Percentiles rank a stretch among this genome's conserved stretches.
phyloP scores from a whole-genome alignment of 2,329 filamentous ascomycete species.

The Parastagonospora avenae region DNA sequence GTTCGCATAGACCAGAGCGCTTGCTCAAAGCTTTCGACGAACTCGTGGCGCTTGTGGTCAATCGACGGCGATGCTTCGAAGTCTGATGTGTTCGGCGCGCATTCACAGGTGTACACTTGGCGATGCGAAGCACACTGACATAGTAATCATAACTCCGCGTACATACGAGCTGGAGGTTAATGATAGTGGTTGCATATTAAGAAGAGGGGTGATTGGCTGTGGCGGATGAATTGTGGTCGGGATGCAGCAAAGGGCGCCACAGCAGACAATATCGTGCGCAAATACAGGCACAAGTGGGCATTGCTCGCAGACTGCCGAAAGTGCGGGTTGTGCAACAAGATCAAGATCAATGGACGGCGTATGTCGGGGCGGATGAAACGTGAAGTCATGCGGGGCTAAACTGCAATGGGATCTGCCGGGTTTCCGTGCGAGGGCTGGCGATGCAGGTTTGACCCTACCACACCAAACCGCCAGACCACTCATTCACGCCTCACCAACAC shows the following conservation, averaged over 20 bases:
- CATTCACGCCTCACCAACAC: constrained; percentile 17
- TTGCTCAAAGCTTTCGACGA: not conserved
- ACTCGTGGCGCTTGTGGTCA: too few species aligned
- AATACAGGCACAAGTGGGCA: constrained; percentile 8
- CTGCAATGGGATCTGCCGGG: constrained; percentile 21
- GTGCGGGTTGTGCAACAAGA: constrained; percentile 5
- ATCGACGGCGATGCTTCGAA: not conserved
- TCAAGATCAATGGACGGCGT: not conserved
- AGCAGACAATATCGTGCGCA: not conserved
- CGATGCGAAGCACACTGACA: not conserved
- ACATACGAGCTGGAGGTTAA: constrained; percentile 4
- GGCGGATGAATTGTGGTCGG: constrained; percentile 22
- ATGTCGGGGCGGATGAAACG: constrained; percentile 25
- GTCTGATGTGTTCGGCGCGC: too few species aligned
- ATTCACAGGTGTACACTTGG: not conserved
- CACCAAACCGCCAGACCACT: too few species aligned
- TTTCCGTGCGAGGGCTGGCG: constrained; percentile 3
- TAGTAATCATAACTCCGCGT: not conserved
- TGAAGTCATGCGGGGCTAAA: constrained; percentile 7
- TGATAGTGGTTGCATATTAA: constrained; percentile 30
- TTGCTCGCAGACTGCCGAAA: constrained; percentile 6
- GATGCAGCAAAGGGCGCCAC: constrained; percentile 1
- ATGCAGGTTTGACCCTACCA: too few species aligned
- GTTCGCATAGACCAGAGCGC: not conserved
- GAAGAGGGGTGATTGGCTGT: constrained; percentile 25